These are phyloP conservation scores for Cercospora nicotianae DNA, from an alignment of 2,329 filamentous ascomycete species.

Conservation along the genomic window DNA sequence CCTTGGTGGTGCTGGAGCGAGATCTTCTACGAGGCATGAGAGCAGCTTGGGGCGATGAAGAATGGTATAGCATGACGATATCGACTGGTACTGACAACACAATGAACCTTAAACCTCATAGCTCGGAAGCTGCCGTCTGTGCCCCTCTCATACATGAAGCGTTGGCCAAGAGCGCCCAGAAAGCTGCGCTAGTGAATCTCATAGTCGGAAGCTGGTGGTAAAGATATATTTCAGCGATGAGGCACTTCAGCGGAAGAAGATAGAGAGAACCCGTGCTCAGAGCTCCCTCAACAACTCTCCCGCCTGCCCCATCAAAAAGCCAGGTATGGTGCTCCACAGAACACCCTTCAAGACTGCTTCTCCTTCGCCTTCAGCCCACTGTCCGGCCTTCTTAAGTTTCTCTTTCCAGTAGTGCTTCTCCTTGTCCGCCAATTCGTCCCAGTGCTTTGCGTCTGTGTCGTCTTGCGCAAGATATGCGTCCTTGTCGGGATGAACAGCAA, in stretches of 20 bases:
- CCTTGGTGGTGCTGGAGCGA: neutral
- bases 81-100: neutral
- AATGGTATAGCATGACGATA: neutral
- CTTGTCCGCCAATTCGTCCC: slow-evolving; percentile 67
- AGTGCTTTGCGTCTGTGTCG: slow-evolving; percentile 55
- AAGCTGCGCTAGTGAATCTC: neutral
- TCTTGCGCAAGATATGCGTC: slow-evolving; percentile 47
- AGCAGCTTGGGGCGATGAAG: neutral
- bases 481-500: slow-evolving; percentile 41
- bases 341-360: slow-evolving; percentile 75
- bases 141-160: neutral
- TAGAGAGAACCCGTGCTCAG: slow-evolving; percentile 1
- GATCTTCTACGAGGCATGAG: neutral
- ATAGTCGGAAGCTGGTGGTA: neutral
- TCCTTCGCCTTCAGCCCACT: slow-evolving; percentile 78
- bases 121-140: neutral
- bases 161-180: neutral
- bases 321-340: slow-evolving; percentile 64
- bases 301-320: slow-evolving; percentile 56
- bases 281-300: slow-evolving; percentile 26
- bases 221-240: too few species aligned
- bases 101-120: neutral
- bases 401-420: slow-evolving; percentile 70
- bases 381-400: slow-evolving; percentile 66
- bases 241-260: neutral